Evolutionary conservation across 1,284 basidiomycete species (phyloP), one percentile per base, ranked within the genome.

Genomic region (Abortiporus biennis): DNA sequence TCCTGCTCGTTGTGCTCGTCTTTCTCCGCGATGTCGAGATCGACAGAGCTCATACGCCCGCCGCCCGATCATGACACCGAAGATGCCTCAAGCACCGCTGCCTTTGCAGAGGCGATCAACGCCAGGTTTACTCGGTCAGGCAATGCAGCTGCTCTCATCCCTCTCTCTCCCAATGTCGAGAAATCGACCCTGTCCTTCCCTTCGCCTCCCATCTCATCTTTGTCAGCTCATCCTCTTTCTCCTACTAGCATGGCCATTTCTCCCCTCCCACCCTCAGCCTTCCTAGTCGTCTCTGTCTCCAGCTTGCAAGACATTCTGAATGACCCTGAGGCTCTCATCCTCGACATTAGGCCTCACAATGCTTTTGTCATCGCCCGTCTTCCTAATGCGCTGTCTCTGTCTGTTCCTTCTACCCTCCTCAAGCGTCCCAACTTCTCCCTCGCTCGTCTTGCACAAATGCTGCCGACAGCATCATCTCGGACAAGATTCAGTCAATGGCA

Each of bases 391-490:
- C 71, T 96, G 48, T 92, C 91, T 32, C 76, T 98, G 44, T 91
- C 90, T 36, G 88, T 96, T 3, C 94, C 94, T 0, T 93, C 92
- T 3, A 98, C 94, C 0, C 79, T 98, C 20, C 83, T 99, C 56
- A 92, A 92, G 48, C 81, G 92, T 1, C 90, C 90, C 0, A 72
- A 80, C 4, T 94, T 91, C 64, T 82, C 84, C 20, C 72, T 93
- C 6, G 68, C 78, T 24, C 82, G 81, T 34, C 72, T 95, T 9
- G 64, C 75, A 2, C 77, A 78, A 20, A 92, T 92, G 82, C 74
- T 95, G 13, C 74, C 80, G 3, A 76, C 79, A 0, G 46, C 65
- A 4, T 56, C 68, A 1, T 73, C 84, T 16, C 74, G 78, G 20
- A 59, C 69, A 16, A 74, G 71, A 19, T 91, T 92, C 62, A 61